Base-by-base conservation (phyloP, 1,139 yeast species). In the Geotrichum fermentans region DNA sequence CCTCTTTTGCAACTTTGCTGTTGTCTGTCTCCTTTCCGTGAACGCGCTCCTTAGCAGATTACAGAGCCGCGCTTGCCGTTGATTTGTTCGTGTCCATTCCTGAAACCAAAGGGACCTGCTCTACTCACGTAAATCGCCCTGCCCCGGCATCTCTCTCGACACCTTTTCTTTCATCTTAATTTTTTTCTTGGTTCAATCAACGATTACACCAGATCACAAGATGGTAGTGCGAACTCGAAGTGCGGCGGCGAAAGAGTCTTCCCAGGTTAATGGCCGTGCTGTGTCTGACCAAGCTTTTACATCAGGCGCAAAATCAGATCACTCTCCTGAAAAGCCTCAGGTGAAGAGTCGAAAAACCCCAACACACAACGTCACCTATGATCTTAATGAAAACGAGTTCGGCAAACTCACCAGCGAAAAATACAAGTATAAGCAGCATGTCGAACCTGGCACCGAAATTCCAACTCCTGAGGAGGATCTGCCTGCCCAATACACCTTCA, bases 401-500 rank as follows among this genome's bases (percentile, higher is more conserved):
- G 54, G 54, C 35, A 39, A 40, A 22, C 49, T 51, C 29, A 43
- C 51, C 4, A 47, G 50, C 40, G 40, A 38, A 17, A 45, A 47
- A 30, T 48, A 51, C 35, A 43, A 45, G 21, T 51, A 51, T 33
- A 45, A 38, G 20, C 50, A 47, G 22, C 37, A 28, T 13, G 18
- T 29, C 10, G 43, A 47, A 22, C 32, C 39, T 14, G 35, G 54
- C 33, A 50, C 53, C 42, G 29, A 28, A n/a, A 14, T 42, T 13
- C 37, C 32, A 16, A 42, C 40, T 21, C 50, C 51, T 33, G 56
- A 57, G 5, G 69, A 69, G 47, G 95, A 90, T 43, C 52, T 59
- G 51, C 97, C 97, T 6, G 92, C 96, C 10, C 85, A 86, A 62
- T 75, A 77, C 56, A 80, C 86, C 49, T 79, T 86, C 56, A 71